These are phyloP conservation scores for Alternaria novae-zelandiae DNA, from an alignment of 2,329 filamentous ascomycete genomes.

Conservation along the genomic window DNA sequence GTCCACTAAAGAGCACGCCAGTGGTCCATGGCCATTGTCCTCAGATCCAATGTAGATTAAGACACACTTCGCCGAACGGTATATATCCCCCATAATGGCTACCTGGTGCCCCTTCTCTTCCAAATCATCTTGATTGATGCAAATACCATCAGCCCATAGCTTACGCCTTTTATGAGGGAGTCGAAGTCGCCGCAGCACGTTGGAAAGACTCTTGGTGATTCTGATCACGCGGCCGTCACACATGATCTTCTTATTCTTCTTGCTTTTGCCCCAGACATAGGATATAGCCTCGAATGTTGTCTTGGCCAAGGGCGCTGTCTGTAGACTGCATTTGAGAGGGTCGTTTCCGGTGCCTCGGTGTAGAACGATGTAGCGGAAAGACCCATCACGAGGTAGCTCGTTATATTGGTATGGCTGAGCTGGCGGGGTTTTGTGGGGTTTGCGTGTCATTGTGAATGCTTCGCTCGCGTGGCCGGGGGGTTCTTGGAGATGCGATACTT, in stretches of 20 bases:
- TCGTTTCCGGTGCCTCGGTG: slow-evolving; percentile 2
- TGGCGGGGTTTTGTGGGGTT: background rate
- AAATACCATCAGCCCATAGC: slow-evolving; percentile 24
- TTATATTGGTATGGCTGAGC: slow-evolving; percentile 5
- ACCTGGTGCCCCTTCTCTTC: slow-evolving; percentile 23
- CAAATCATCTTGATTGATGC: slow-evolving; percentile 19
- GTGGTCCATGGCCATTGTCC: slow-evolving; percentile 2
- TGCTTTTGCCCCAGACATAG: slow-evolving; percentile 18
- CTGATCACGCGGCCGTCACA: slow-evolving; percentile 7
- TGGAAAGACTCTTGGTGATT: slow-evolving; percentile 12
- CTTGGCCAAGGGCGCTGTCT: background rate
- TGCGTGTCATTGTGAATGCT: background rate
- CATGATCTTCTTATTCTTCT: slow-evolving; percentile 3
- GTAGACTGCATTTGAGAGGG: slow-evolving; percentile 13
- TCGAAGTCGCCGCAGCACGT: slow-evolving; percentile 9
- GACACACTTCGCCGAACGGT: slow-evolving; percentile 11
- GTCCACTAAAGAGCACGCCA: slow-evolving; percentile 7
- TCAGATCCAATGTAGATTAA: slow-evolving; percentile 13
- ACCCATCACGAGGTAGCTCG: slow-evolving; percentile 2
- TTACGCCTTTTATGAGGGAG: slow-evolving; percentile 1
- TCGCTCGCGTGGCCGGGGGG: background rate
- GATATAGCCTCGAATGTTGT: slow-evolving; percentile 20
- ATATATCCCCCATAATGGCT: slow-evolving; percentile 17
- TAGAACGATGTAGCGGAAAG: slow-evolving; percentile 6
- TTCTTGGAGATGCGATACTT: too few relatives aligned